These are phyloP conservation scores for Paramyrothecium sp. DNA, from an alignment of 2,329 filamentous ascomycete genomes.

Conservation along the genomic window DNA sequence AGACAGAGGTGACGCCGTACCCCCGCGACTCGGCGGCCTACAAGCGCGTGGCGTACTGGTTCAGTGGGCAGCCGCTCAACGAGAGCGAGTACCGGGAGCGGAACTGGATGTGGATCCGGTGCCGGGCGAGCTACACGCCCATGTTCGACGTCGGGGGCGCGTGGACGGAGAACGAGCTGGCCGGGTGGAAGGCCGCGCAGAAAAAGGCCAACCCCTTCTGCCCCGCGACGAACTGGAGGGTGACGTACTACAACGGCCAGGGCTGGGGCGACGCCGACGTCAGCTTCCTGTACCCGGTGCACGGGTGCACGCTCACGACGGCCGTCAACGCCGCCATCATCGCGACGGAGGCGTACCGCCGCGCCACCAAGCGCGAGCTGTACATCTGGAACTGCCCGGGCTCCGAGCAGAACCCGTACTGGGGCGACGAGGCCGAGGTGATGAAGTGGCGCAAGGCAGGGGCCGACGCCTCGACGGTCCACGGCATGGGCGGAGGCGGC, in stretches of 20 bases:
- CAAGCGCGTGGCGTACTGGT: background rate
- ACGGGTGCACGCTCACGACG: slow-evolving; percentile 1
- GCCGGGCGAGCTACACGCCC: slow-evolving; percentile 1
- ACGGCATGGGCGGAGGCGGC: too few relatives aligned
- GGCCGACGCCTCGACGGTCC: too few relatives aligned
- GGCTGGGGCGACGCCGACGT: slow-evolving; percentile 13
- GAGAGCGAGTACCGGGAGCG: slow-evolving; percentile 13
- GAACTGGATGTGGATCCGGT: slow-evolving; percentile 17
- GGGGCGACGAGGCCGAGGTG: background rate
- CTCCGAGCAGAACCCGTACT: background rate
- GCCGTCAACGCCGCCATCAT: slow-evolving; percentile 5
- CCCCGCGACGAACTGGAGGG: slow-evolving; percentile 6
- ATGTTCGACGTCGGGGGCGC: slow-evolving; percentile 11
- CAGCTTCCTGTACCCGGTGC: slow-evolving; percentile 5
- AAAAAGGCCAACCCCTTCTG: slow-evolving; percentile 3
- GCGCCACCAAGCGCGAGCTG: background rate
- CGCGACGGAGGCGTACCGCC: background rate
- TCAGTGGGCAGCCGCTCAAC: slow-evolving; percentile 4
- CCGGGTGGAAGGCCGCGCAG: background rate
- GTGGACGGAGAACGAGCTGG: slow-evolving; percentile 8
- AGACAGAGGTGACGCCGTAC: background rate
- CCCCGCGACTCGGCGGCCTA: background rate
- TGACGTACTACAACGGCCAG: slow-evolving; percentile 11
- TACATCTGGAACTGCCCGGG: slow-evolving; percentile 10
- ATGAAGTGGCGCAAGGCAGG: too few relatives aligned